A percentile compares a stretch with the other conserved stretches of the same genome.
Conservation (phyloP, 139 green algal genomes). For the Tetraselmis chui region DNA sequence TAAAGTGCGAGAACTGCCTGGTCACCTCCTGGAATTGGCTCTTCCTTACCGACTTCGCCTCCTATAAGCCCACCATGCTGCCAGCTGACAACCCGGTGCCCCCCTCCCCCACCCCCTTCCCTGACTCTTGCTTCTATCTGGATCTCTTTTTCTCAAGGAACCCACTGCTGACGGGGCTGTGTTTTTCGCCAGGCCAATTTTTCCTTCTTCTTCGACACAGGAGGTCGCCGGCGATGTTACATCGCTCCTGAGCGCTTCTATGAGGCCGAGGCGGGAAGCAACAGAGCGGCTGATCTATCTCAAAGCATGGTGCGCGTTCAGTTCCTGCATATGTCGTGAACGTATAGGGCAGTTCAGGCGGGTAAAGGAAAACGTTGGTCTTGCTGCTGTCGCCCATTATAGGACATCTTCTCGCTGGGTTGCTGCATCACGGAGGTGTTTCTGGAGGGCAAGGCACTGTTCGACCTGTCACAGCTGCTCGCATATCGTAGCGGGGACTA, state of each 20-base stretch:
- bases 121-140: no score
- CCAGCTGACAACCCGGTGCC: constrained; percentile 87
- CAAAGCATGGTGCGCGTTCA: not conserved
- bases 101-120: no score
- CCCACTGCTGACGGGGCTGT: no score
- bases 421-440: constrained; percentile 94
- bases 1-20: constrained; percentile 91
- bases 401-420: constrained; percentile 92
- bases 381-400: no score
- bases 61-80: constrained; percentile 85
- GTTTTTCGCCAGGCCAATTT: constrained; percentile 90
- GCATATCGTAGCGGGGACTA: constrained; percentile 53
- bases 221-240: constrained; percentile 80
- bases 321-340: no score
- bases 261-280: constrained; percentile 11
- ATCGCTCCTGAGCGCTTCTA: constrained; percentile 90
- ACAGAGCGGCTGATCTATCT: not conserved
- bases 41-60: constrained; percentile 85
- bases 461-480: constrained; percentile 72
- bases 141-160: no score
- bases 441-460: constrained; percentile 74
- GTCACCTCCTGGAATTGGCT: constrained; percentile 91
- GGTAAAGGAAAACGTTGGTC: no score
- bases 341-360: no score
- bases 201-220: constrained; percentile 96